These are phyloP conservation scores for Apiospora phragmitis DNA, from an alignment of 2,329 filamentous ascomycete species.

Conservation along the genomic window DNA sequence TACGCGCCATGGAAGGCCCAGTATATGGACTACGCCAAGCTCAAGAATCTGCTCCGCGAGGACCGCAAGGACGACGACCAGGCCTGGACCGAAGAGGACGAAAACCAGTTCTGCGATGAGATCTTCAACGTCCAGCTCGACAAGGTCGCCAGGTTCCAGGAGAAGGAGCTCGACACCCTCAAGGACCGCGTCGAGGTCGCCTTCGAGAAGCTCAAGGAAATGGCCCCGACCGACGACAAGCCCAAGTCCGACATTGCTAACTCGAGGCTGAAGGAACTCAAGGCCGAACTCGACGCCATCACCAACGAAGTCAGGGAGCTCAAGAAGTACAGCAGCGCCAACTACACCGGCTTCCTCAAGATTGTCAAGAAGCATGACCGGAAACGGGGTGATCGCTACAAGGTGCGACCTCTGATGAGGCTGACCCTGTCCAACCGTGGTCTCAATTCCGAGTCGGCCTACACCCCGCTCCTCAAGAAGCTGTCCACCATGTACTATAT, in stretches of 20 bases:
- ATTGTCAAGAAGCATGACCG: conserved; percentile 99
- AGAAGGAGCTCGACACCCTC: conserved; percentile 65
- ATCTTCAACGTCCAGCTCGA: conserved; percentile 92
- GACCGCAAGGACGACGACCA: conserved; percentile 63
- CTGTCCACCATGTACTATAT: conserved; percentile 96
- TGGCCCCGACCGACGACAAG: conserved; percentile 67
- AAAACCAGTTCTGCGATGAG: conserved; percentile 92
- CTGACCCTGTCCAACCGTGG: conserved; percentile 84
- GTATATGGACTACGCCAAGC: conserved; percentile 94
- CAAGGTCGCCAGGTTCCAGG: conserved; percentile 90
- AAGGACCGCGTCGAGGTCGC: conserved; percentile 54
- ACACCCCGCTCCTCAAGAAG: conserved; percentile 85
- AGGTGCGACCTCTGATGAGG: conserved; percentile 87
- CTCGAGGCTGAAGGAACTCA: conserved; percentile 66
- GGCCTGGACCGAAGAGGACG: conserved; percentile 90
- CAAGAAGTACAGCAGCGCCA: conserved; percentile 92
- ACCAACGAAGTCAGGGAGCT: conserved; percentile 90
- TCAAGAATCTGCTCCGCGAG: conserved; percentile 87
- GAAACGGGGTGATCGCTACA: conserved; percentile 83
- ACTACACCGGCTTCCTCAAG: conserved; percentile 97
- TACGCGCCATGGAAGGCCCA: conserved; percentile 89
- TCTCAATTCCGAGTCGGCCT: conserved; percentile 90
- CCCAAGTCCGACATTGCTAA: conserved; percentile 50
- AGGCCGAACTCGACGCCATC: conserved; percentile 81
- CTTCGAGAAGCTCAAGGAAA: conserved; percentile 74